Evolutionary conservation across 106 monocot genomes (phyloP).

Genomic region (Dioscorea zingiberensis): DNA sequence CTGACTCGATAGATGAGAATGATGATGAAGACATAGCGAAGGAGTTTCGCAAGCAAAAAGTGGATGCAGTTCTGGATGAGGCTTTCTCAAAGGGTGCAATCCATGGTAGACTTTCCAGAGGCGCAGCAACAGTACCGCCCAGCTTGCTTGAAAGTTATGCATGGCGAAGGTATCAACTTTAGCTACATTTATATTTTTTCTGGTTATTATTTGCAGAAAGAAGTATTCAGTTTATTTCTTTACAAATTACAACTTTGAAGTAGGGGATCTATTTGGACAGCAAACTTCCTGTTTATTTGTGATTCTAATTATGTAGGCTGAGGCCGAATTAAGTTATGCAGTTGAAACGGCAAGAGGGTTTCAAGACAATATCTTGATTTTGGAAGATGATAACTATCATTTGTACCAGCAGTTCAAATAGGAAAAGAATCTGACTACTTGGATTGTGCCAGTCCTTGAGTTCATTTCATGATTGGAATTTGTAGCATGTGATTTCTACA

Average conservation of each 20-base stretch:
- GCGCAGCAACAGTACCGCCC: conserved; percentile 64
- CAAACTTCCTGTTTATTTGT: no score
- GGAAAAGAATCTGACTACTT: no score
- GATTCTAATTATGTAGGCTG: not conserved
- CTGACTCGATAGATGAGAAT: conserved; percentile 21
- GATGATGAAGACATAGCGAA: conserved; percentile 56
- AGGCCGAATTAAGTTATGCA: conserved; percentile 22
- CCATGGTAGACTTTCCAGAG: conserved; percentile 41
- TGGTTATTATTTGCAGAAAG: not conserved
- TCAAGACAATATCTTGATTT: conserved; percentile 19
- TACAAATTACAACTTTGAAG: no score
- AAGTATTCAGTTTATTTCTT: no score
- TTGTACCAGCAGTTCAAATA: conserved; percentile 1
- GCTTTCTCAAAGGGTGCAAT: conserved; percentile 61
- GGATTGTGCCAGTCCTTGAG: no score
- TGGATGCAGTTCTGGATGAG: conserved; percentile 44
- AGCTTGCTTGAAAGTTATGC: conserved; percentile 57
- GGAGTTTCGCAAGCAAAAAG: conserved; percentile 59
- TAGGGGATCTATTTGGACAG: no score
- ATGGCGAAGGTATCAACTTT: conserved; percentile 46
- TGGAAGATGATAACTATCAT: conserved; percentile 10
- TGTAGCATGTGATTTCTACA: no score
- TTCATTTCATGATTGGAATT: no score
- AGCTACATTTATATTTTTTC: not conserved
- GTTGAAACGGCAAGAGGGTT: conserved; percentile 26